Evolutionary conservation across 352 stramenopile species (phyloP).

Genomic region (Phytophthora lateralis): DNA sequence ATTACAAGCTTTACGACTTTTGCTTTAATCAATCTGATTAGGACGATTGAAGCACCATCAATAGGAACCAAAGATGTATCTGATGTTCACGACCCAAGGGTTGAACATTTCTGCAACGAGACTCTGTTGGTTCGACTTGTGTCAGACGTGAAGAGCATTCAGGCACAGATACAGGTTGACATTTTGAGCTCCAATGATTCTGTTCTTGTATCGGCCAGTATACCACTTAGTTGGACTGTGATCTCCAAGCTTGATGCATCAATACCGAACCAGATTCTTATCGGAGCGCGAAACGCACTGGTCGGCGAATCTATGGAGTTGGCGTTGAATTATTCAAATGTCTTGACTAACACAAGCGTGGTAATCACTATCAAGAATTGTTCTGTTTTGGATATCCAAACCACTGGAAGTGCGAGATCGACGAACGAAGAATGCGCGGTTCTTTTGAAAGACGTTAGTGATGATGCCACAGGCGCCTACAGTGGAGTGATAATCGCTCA

Average conservation of each 20-base stretch:
- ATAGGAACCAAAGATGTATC: constrained; percentile 15
- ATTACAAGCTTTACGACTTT: constrained; percentile 24
- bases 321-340: constrained; percentile 11
- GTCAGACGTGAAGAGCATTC: neutral
- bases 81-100: constrained; percentile 3
- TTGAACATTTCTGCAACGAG: constrained; percentile 15
- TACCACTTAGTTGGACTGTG: constrained; percentile 21
- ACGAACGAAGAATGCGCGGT: constrained; percentile 19
- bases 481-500: constrained; percentile 18
- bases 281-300: constrained; percentile 12
- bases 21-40: constrained; percentile 4
- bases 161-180: constrained; percentile 8
- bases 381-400: constrained; percentile 10
- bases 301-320: constrained; percentile 13
- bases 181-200: neutral
- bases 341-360: constrained; percentile 1
- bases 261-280: constrained; percentile 12
- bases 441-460: constrained; percentile 15
- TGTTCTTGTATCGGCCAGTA: neutral
- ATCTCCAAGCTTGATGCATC: constrained; percentile 3
- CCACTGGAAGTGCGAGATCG: constrained; percentile 2
- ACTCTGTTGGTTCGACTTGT: constrained; percentile 1
- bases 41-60: constrained; percentile 7
- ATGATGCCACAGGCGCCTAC: neutral
- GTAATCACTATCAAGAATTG: constrained; percentile 22